phyloP scores from a whole-genome alignment of 305 asterid species.

The Fraxinus sp. region DNA sequence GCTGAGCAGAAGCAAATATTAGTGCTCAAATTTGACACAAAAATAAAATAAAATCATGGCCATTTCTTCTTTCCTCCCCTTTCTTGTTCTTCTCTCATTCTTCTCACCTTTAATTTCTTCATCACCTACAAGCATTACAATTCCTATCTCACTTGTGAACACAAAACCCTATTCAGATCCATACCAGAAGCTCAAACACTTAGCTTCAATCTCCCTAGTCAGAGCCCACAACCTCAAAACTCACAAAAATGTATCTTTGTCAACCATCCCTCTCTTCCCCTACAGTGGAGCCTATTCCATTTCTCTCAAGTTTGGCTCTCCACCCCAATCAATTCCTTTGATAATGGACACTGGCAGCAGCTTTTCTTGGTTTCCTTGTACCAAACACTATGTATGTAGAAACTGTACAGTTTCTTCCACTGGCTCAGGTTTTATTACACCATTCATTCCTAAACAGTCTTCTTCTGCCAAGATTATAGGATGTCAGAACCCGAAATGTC shows the following conservation, averaged over 20 bases:
- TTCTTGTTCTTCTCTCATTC: constrained; percentile 26
- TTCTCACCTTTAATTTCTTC: constrained; percentile 36
- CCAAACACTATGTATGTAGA: constrained; percentile 54
- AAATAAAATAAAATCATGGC: constrained; percentile 34
- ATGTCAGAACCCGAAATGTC: constrained; percentile 68
- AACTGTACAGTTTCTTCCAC: constrained; percentile 44
- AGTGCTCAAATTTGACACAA: constrained; percentile 23
- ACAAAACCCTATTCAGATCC: constrained; percentile 48
- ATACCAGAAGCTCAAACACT: constrained; percentile 47
- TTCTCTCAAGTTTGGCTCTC: constrained; percentile 79
- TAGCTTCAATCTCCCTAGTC: constrained; percentile 59
- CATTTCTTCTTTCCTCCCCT: constrained; percentile 26
- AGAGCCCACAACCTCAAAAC: constrained; percentile 72
- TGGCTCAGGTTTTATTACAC: constrained; percentile 28
- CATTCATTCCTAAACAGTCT: constrained; percentile 67
- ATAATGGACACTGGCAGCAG: constrained; percentile 85
- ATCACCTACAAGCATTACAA: constrained; percentile 28
- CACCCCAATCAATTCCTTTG: constrained; percentile 65
- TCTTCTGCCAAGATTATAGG: constrained; percentile 69
- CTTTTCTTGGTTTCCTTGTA: constrained; percentile 88
- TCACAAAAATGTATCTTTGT: constrained; percentile 34
- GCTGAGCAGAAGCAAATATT: constrained; percentile 21
- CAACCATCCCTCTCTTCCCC: constrained; percentile 61
- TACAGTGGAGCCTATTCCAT: constrained; percentile 75
- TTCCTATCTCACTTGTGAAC: constrained; percentile 50